phyloP scores from a whole-genome alignment of 495 filamentous ascomycete genomes.

The Aspergillus conjunctus region DNA sequence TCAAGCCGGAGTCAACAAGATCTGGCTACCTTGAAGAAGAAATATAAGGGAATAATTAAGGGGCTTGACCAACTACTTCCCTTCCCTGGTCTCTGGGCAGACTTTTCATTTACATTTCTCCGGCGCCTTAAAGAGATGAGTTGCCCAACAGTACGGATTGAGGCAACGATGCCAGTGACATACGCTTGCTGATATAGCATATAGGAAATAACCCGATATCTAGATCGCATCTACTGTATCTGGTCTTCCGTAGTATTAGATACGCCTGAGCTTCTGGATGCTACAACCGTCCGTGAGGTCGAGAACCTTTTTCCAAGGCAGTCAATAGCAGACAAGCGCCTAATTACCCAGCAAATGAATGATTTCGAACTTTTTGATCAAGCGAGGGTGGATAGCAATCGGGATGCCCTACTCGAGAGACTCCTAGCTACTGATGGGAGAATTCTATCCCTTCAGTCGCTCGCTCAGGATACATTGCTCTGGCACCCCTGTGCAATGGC shows the following conservation, averaged over 20 bases:
- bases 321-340: not conserved
- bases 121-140: constrained; percentile 1
- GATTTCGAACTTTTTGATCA: not conserved
- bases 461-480: constrained; percentile 1
- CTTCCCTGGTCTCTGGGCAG: constrained; percentile 2
- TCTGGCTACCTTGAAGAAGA: constrained; percentile 4
- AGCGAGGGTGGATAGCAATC: not conserved
- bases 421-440: not conserved
- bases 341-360: not conserved
- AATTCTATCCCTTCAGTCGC: not conserved
- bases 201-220: not conserved
- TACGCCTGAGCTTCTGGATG: not conserved
- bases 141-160: not conserved
- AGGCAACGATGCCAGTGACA: not conserved
- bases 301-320: not conserved
- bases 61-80: not conserved
- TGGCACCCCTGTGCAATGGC: not conserved
- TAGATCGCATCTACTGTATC: not conserved
- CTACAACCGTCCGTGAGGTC: not conserved
- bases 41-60: not conserved
- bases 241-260: not conserved
- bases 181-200: not conserved
- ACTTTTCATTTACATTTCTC: not conserved
- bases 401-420: not conserved
- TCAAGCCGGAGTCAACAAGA: constrained; percentile 5